phyloP scores from a whole-genome alignment of 345 rosid species.

The Microthlaspi erraticum region DNA sequence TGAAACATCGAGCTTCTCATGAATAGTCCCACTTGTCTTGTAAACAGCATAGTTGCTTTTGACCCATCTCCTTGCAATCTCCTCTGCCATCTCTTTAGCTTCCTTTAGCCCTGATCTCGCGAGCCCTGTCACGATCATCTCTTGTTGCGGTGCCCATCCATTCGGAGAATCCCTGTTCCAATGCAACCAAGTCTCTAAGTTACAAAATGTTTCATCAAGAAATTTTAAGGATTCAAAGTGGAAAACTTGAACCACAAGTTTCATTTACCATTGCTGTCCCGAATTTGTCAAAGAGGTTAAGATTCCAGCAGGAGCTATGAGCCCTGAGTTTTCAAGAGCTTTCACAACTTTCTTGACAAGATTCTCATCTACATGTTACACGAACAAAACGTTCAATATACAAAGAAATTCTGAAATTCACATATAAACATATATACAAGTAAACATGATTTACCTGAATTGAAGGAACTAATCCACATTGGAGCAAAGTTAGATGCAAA shows the following conservation, averaged over 20 bases:
- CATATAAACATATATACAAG: background rate
- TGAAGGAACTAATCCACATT: slow-evolving; percentile 72
- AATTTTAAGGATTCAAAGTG: background rate
- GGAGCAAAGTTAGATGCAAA: slow-evolving; percentile 89
- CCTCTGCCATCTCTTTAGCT: slow-evolving; percentile 71
- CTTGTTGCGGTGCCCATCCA: slow-evolving; percentile 95
- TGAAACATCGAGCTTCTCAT: slow-evolving; percentile 54
- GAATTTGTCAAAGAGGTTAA: slow-evolving; percentile 71
- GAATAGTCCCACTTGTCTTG: slow-evolving; percentile 63
- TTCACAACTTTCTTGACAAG: slow-evolving; percentile 60
- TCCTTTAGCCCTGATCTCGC: slow-evolving; percentile 55
- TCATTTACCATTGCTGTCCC: slow-evolving; percentile 74
- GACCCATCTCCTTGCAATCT: slow-evolving; percentile 78
- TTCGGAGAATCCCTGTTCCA: slow-evolving; percentile 84
- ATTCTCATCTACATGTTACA: slow-evolving; percentile 52
- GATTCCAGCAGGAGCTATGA: slow-evolving; percentile 69
- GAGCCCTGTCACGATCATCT: slow-evolving; percentile 77
- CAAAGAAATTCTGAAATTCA: too few relatives aligned
- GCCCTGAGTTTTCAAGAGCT: slow-evolving; percentile 71
- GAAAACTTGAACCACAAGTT: slow-evolving; percentile 20
- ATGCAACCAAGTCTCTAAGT: background rate
- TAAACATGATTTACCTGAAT: slow-evolving; percentile 60
- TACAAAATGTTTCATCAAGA: background rate
- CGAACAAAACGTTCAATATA: slow-evolving; percentile 31
- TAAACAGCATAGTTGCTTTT: slow-evolving; percentile 61